Base-by-base conservation (phyloP, 2,329 filamentous ascomycete species). In the Colletotrichum noveboracense region DNA sequence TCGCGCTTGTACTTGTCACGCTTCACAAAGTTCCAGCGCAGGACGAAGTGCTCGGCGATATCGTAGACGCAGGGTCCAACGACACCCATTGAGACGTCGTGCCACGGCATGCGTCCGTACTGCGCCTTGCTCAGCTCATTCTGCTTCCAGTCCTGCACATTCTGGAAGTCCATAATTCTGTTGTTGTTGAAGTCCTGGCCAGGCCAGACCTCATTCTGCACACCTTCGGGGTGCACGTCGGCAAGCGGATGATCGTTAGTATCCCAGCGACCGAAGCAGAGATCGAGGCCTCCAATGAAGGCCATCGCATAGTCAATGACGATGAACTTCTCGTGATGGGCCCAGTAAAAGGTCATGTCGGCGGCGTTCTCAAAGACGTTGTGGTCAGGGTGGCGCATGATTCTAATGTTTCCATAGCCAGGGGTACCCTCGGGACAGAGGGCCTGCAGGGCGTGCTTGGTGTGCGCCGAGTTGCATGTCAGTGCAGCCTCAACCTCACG, bases 161-260 rank as follows among this genome's bases (percentile, higher is more conserved):
- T 94, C 80, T 98, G 90, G 83, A 98, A 99, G 81, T 99, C 97
- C 93, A 98, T 94, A 79, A 98, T 93, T 48, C 96, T 92, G 83
- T 98, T 98, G 85, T 98, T 98, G 85, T 98, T 98, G 88, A 97
- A 98, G 81, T 99, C 97, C 82, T 99, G 97, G 1, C 97, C 97
- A 0, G 97, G 96, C 89, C 95, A 99, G 24, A 98, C 89, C 83
- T 98, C 96, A 70, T 96, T 92, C 16, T 91, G 88, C 21, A 98
- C 91, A 24, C 94, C 95, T 58, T 93, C 93, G 0, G 96, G 96
- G 82, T 98, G 96, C 1, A 96, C 93, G 83, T 98, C 97, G 1
- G 96, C 91, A 16, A 98, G 89, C 2, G 93, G 90, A 85, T 98
- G 97, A 81, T 98, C 95, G 77, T 94, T 92, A 71, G 91, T 91